These are phyloP conservation scores for Microbotryomycetes sp. DNA, from an alignment of 1,284 basidiomycete genomes.

Conservation along the genomic window DNA sequence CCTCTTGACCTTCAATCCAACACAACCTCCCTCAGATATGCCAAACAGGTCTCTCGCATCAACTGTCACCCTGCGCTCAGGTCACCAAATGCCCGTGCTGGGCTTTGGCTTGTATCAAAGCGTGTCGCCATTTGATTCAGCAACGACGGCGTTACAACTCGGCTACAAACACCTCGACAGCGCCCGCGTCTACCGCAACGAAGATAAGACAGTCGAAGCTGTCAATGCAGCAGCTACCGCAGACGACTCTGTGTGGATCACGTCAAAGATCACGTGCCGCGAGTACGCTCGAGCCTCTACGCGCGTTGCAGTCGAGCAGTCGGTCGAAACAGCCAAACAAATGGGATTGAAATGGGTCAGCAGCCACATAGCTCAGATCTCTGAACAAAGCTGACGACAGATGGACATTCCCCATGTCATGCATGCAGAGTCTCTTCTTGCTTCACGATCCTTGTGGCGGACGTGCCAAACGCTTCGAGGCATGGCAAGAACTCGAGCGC, in stretches of 20 bases:
- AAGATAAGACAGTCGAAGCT: constrained; percentile 55
- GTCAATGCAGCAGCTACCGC: constrained; percentile 41
- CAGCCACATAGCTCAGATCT: constrained; percentile 10
- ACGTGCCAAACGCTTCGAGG: constrained; percentile 53
- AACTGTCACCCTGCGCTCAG: constrained; percentile 15
- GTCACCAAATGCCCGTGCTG: constrained; percentile 57
- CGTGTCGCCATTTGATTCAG: constrained; percentile 50
- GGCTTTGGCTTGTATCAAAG: constrained; percentile 78
- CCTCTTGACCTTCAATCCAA: too few species aligned
- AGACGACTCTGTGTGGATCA: constrained; percentile 60
- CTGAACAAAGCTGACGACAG: constrained; percentile 13
- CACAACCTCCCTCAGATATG: too few species aligned
- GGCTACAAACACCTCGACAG: constrained; percentile 66
- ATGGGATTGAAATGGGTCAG: constrained; percentile 46
- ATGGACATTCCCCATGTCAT: too few species aligned
- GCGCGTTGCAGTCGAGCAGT: constrained; percentile 32
- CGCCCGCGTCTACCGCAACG: constrained; percentile 68
- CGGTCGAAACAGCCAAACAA: constrained; percentile 18
- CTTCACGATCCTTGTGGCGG: constrained; percentile 67
- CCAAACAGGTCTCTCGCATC: background rate
- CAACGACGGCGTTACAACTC: constrained; percentile 61
- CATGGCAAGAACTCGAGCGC: constrained; percentile 59
- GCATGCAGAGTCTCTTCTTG: constrained; percentile 60
- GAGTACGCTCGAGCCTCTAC: constrained; percentile 32
- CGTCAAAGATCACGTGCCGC: constrained; percentile 36